Conservation (phyloP, 768 basidiomycete species). For the Hygrophorus russula region DNA sequence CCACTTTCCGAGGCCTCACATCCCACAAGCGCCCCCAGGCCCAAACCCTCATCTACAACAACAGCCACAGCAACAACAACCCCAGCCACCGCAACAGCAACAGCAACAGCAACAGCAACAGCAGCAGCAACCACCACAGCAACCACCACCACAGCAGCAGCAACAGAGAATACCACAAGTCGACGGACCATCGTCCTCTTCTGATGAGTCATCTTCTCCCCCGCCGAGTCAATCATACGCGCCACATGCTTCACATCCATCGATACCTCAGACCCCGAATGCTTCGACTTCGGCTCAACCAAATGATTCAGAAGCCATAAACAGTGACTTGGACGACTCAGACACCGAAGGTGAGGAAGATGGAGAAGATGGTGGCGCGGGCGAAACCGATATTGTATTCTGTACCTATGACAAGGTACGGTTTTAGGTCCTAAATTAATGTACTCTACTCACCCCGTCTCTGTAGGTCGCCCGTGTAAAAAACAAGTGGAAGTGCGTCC, state of each 20-base stretch:
- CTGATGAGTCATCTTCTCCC: slow-evolving; percentile 54
- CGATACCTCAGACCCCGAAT: slow-evolving; percentile 51
- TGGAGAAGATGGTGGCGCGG: slow-evolving; percentile 61
- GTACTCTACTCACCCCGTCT: slow-evolving; percentile 1
- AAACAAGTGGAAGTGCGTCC: slow-evolving; percentile 98
- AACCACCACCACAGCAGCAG: slow-evolving; percentile 20
- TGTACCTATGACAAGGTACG: slow-evolving; percentile 96
- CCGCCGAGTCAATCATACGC: slow-evolving; percentile 57
- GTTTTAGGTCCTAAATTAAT: background rate
- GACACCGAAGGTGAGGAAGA: slow-evolving; percentile 84
- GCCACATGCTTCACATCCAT: slow-evolving; percentile 63
- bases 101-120: slow-evolving; percentile 11
- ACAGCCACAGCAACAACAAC: background rate
- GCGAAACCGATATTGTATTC: slow-evolving; percentile 87
- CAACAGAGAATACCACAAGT: slow-evolving; percentile 56
- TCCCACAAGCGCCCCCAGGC: background rate
- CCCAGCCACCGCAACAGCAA: slow-evolving; percentile 18
- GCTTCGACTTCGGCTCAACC: slow-evolving; percentile 21
- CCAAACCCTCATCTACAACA: slow-evolving; percentile 1
- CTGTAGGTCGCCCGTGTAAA: slow-evolving; percentile 93
- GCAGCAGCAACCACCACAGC: slow-evolving; percentile 2
- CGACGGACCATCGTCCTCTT: slow-evolving; percentile 71
- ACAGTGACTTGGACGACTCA: slow-evolving; percentile 93
- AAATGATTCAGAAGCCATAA: slow-evolving; percentile 77
- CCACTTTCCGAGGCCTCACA: background rate